These are phyloP conservation scores for Rhizophora mangle DNA, from an alignment of 345 rosid genomes.

Conservation along the genomic window DNA sequence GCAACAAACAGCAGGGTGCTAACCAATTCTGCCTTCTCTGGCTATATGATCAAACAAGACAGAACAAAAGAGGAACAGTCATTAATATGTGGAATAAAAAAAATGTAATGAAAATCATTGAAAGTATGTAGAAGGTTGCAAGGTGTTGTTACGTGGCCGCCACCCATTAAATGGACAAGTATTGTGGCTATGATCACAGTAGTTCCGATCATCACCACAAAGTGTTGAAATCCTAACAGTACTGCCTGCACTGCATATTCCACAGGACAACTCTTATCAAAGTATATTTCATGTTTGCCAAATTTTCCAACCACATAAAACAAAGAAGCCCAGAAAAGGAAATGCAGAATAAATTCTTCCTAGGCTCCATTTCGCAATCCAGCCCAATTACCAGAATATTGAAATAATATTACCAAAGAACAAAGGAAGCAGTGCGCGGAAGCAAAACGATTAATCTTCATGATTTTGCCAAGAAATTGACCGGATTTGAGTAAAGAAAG, in stretches of 20 bases:
- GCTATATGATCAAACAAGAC: constrained; percentile 37
- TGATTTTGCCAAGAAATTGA: too few species aligned
- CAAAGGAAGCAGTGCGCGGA: background rate
- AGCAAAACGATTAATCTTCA: too few species aligned
- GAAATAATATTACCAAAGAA: background rate
- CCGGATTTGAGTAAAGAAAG: too few species aligned
- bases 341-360: too few species aligned
- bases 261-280: background rate
- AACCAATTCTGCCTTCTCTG: constrained; percentile 77
- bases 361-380: too few species aligned
- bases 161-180: constrained; percentile 79
- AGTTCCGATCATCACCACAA: constrained; percentile 85
- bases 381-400: too few species aligned
- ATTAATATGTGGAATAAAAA: background rate
- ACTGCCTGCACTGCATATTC: constrained; percentile 67
- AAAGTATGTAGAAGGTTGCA: background rate
- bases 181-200: constrained; percentile 65
- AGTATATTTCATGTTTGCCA: constrained; percentile 3
- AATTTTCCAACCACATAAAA: background rate
- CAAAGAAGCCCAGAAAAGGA: background rate
- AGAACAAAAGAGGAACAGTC: background rate
- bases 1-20: constrained; percentile 70
- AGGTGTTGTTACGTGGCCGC: constrained; percentile 61
- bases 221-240: constrained; percentile 81
- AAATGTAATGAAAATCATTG: background rate